A percentile compares a stretch with the other conserved stretches of the same genome.
Conservation (phyloP, 1,284 basidiomycete genomes). For the Microbotryum lychnidis-dioicae region DNA sequence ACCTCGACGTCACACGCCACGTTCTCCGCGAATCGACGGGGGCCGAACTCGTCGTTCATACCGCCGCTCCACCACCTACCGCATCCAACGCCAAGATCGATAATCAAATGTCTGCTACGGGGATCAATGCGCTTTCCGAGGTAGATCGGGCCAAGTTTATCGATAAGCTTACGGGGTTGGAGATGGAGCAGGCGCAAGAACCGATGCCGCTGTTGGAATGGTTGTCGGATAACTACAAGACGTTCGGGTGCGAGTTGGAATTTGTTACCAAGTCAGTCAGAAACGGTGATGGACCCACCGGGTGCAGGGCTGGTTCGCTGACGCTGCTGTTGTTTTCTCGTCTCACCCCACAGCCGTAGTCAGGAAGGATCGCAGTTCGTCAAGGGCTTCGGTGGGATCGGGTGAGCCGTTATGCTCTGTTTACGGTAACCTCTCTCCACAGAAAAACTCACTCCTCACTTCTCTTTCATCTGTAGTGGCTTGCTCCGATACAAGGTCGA, state of each 20-base stretch:
- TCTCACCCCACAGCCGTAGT: slow-evolving; percentile 44
- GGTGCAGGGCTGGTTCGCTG: too few species aligned
- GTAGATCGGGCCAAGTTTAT: slow-evolving; percentile 87
- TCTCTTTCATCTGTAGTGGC: slow-evolving; percentile 43
- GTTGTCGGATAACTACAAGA: slow-evolving; percentile 98
- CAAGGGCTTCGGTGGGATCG: slow-evolving; percentile 97
- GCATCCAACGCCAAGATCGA: slow-evolving; percentile 41
- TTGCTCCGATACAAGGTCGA: slow-evolving; percentile 92
- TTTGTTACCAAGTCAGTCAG: background rate
- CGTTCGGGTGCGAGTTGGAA: slow-evolving; percentile 91
- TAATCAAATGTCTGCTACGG: slow-evolving; percentile 18
- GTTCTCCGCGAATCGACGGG: slow-evolving; percentile 79
- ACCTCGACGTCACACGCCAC: slow-evolving; percentile 78
- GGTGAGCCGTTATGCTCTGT: slow-evolving; percentile 36
- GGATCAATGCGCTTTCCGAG: slow-evolving; percentile 44
- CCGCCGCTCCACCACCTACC: slow-evolving; percentile 34
- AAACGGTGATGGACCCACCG: too few species aligned
- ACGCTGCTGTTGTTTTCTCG: slow-evolving; percentile 4
- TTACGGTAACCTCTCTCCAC: too few species aligned
- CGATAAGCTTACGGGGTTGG: slow-evolving; percentile 85
- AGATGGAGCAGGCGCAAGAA: slow-evolving; percentile 84
- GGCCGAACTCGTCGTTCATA: slow-evolving; percentile 74
- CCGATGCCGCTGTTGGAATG: slow-evolving; percentile 84
- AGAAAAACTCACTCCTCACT: too few species aligned
- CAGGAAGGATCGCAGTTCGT: slow-evolving; percentile 98